phyloP scores from a whole-genome alignment of 345 rosid species.

The Hypericum perforatum region DNA sequence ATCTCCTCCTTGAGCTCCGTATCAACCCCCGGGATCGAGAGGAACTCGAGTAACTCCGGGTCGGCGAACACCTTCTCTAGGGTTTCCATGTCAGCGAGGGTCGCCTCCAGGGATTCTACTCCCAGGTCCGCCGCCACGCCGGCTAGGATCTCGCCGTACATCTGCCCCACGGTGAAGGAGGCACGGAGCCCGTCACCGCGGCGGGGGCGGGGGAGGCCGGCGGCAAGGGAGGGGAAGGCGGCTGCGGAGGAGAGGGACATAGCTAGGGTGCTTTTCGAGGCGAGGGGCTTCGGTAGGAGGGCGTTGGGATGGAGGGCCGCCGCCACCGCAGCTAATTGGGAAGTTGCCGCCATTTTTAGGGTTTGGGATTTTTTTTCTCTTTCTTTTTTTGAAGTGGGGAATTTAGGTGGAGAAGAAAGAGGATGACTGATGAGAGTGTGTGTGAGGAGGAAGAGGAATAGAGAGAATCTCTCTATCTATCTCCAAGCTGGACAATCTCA shows the following conservation, averaged over 20 bases:
- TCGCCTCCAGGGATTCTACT: slow-evolving; percentile 50
- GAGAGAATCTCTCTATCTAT: no score
- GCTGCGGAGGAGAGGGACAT: slow-evolving; percentile 12
- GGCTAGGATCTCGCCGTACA: slow-evolving; percentile 72
- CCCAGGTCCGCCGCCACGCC: slow-evolving; percentile 60
- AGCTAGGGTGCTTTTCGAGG: no score
- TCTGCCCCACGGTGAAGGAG: slow-evolving; percentile 49
- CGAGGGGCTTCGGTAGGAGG: no score
- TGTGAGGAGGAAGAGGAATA: no score
- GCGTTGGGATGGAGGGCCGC: no score
- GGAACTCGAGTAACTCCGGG: slow-evolving; percentile 35
- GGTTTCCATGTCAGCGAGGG: slow-evolving; percentile 66
- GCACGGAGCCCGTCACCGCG: slow-evolving; percentile 28
- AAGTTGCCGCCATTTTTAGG: no score
- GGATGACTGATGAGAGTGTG: no score
- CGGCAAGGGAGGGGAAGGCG: slow-evolving; percentile 13
- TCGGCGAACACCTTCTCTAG: slow-evolving; percentile 62
- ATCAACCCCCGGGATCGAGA: slow-evolving; percentile 48
- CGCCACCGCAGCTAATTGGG: no score
- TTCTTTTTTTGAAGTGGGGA: no score
- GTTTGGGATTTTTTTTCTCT: no score
- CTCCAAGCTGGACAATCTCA: no score
- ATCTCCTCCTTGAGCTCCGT: slow-evolving; percentile 40
- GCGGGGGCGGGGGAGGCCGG: slow-evolving; percentile 20
- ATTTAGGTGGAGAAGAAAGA: no score